phyloP scores from a whole-genome alignment of 495 filamentous ascomycete genomes.

The Neurospora sp. region DNA sequence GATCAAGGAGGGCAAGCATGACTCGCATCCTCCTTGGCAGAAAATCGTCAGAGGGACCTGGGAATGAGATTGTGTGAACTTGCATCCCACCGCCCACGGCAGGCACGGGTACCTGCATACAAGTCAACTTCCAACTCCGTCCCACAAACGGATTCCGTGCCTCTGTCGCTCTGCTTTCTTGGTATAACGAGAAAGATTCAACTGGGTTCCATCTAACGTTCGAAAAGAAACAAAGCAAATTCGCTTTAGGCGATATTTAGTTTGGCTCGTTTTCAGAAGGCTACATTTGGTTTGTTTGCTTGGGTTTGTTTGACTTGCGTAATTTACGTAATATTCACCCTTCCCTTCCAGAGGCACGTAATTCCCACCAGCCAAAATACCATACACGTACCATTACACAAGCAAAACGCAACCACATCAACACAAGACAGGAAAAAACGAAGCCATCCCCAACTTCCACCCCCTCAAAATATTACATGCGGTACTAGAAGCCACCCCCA shows the following conservation, averaged over 20 bases:
- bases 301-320: neutral
- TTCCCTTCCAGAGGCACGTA: neutral
- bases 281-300: too few species aligned
- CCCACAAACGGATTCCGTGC: neutral
- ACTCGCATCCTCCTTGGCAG: neutral
- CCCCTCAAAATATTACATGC: neutral
- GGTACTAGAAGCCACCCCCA: neutral
- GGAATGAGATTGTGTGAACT: neutral
- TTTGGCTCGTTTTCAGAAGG: neutral
- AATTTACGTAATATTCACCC: neutral
- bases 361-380: too few species aligned
- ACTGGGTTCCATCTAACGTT: neutral
- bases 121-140: neutral
- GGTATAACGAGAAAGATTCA: neutral
- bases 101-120: neutral
- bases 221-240: neutral
- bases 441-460: neutral
- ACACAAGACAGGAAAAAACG: neutral
- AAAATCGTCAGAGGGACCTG: neutral
- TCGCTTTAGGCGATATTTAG: fast-evolving
- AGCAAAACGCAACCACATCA: neutral
- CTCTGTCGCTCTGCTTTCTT: neutral
- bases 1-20: neutral
- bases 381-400: neutral
- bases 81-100: neutral